Conservation (phyloP, 257 asterid genomes). For the Penstemon eatonii region DNA sequence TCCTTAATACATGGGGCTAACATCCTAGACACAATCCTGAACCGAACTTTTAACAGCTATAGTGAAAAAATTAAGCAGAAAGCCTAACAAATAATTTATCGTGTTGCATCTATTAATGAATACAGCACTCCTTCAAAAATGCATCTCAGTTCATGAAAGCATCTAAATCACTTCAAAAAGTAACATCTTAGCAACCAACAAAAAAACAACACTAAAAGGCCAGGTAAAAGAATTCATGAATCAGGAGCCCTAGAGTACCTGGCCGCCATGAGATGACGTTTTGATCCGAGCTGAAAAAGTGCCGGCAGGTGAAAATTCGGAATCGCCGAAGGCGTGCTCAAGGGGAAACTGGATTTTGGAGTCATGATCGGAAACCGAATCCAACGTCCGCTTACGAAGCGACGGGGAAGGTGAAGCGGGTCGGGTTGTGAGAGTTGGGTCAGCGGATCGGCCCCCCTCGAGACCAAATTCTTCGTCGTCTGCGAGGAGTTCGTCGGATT, state of each 20-base stretch:
- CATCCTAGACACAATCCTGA: too few species aligned
- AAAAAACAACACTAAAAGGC: neutral
- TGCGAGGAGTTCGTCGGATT: constrained; percentile 81
- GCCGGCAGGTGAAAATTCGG: constrained; percentile 86
- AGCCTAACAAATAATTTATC: neutral
- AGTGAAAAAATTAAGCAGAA: neutral
- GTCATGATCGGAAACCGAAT: constrained; percentile 60
- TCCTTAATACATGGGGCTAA: too few species aligned
- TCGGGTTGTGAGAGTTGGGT: constrained; percentile 32
- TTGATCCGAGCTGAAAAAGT: constrained; percentile 88
- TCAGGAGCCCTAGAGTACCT: constrained; percentile 44
- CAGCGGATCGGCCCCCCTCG: constrained; percentile 61
- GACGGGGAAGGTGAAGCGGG: constrained; percentile 38
- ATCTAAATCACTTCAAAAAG: neutral
- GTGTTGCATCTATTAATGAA: neutral
- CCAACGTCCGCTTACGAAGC: constrained; percentile 45
- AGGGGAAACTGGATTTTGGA: constrained; percentile 78
- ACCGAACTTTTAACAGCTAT: neutral
- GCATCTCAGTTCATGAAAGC: neutral
- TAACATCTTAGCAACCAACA: neutral
- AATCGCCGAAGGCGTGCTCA: constrained; percentile 90
- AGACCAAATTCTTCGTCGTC: constrained; percentile 93
- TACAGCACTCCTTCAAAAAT: neutral
- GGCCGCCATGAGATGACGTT: constrained; percentile 71
- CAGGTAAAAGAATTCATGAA: neutral